Evolutionary conservation across 768 basidiomycete genomes (phyloP).

Genomic region (Clitopilus passeckerianus): DNA sequence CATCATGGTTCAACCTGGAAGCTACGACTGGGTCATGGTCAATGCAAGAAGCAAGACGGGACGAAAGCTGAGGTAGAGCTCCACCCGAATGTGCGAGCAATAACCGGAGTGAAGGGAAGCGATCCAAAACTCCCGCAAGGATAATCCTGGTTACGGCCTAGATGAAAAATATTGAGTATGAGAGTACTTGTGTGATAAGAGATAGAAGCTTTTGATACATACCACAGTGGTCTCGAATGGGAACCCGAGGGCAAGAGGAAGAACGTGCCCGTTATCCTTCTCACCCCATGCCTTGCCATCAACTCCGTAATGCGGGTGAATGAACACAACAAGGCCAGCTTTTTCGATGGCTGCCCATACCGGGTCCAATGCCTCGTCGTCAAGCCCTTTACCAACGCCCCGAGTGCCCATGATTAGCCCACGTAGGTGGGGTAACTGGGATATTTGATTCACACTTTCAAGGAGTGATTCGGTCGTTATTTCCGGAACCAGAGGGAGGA

Average conservation of each 20-base stretch:
- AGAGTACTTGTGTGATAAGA: not conserved
- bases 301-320: slow-evolving; percentile 87
- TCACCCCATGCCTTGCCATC: slow-evolving; percentile 71
- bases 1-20: slow-evolving; percentile 72
- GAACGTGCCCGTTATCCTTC: slow-evolving; percentile 79
- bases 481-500: slow-evolving; percentile 76
- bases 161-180: slow-evolving; percentile 5
- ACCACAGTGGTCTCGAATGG: slow-evolving; percentile 89
- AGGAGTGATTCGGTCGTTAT: slow-evolving; percentile 52
- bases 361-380: slow-evolving; percentile 73
- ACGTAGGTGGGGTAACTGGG: slow-evolving; percentile 58
- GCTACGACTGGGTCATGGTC: slow-evolving; percentile 80
- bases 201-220: slow-evolving; percentile 20
- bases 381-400: slow-evolving; percentile 75
- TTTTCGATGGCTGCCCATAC: slow-evolving; percentile 77
- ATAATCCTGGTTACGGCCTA: slow-evolving; percentile 77
- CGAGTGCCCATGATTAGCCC: slow-evolving; percentile 79
- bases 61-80: slow-evolving; percentile 77
- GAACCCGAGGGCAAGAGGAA: slow-evolving; percentile 83
- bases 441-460: slow-evolving; percentile 63
- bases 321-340: slow-evolving; percentile 69
- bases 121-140: slow-evolving; percentile 76
- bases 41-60: slow-evolving; percentile 80
- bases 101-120: slow-evolving; percentile 68
- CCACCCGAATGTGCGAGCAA: slow-evolving; percentile 88